Base-by-base conservation (phyloP, 1,284 basidiomycete genomes). In the Ganoderma boninense region DNA sequence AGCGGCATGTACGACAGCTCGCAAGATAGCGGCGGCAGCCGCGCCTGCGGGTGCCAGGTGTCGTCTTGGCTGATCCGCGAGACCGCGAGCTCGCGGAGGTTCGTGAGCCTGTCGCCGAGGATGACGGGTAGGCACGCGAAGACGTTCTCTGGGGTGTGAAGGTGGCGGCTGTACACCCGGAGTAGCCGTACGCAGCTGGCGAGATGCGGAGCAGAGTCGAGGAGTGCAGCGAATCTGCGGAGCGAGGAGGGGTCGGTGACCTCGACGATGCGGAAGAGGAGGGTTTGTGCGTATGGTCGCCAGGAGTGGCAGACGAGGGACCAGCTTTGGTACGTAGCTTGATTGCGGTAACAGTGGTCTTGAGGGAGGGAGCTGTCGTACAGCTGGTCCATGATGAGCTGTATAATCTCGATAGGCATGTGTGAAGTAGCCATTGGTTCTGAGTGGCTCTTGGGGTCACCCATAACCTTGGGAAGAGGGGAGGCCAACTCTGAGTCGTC, bases 231-330 rank as follows among this genome's bases (percentile, higher is more conserved):
- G 13, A 56, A 56, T 20, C 29, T 32, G 14, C 29, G 54, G 26
- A 56, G 54, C 26, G 5, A 14, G 1, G 54, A 2, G 10, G 26
- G 0, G 4, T 56, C 26, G 13, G 29, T 56, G 29, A 56, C 13
- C 54, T 56, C 54, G 54, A 56, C 29, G 54, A 29, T 56, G 26
- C 29, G 29, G 54, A 32, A 56, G 54, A 56, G 54, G 13, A 56
- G 54, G 0, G 29, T 6, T 4, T 56, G 54, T 11, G 29, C 26
- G 13, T 32, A 56, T 18, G 29, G 54, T 5, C 18, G 54, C 54
- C 29, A 32, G 4, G 54, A 4, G 14, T 6, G 54, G n/a, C 54
- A 56, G 29, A 56, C 54, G 29, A 56, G 54, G 2, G 54, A 29
- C 29, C 54, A 56, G 54, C 7, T 11, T 2, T 29, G 54, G 54